Conservation (phyloP, 345 rosid genomes). For the Eucalyptus rudis region DNA sequence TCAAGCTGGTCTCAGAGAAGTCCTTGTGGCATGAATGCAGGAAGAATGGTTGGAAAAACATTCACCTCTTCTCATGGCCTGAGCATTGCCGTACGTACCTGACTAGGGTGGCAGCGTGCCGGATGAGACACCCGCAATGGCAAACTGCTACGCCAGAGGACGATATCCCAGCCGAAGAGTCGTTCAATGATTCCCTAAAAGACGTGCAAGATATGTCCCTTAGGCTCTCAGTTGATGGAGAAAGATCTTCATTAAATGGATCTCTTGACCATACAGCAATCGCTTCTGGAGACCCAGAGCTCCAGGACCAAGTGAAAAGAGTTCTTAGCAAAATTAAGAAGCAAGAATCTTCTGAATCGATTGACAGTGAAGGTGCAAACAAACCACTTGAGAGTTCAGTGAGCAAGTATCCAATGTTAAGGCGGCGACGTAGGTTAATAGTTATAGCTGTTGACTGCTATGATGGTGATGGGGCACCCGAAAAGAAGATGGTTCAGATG, state of each 20-base stretch:
- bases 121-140: slow-evolving; percentile 97
- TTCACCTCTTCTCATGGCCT: slow-evolving; percentile 95
- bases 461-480: slow-evolving; percentile 46
- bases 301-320: slow-evolving; percentile 56
- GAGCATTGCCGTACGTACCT: slow-evolving; percentile 96
- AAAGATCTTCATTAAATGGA: slow-evolving; percentile 45
- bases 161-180: slow-evolving; percentile 41
- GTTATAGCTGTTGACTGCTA: slow-evolving; percentile 81
- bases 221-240: slow-evolving; percentile 89
- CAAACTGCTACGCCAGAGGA: slow-evolving; percentile 75
- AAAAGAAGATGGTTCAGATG: slow-evolving; percentile 39
- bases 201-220: slow-evolving; percentile 95
- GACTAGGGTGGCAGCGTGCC: slow-evolving; percentile 84
- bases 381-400: slow-evolving; percentile 21
- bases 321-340: slow-evolving; percentile 64
- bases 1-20: slow-evolving; percentile 89
- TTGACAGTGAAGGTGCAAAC: slow-evolving; percentile 36
- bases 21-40: slow-evolving; percentile 80
- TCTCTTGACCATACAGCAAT: slow-evolving; percentile 30
- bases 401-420: slow-evolving; percentile 68
- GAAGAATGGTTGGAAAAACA: slow-evolving; percentile 92
- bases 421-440: slow-evolving; percentile 62
- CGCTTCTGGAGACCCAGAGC: slow-evolving; percentile 21
- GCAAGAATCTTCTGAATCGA: slow-evolving; percentile 23
- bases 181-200: slow-evolving; percentile 78